phyloP scores from a whole-genome alignment of 164 flowering plant species.

The Magnolia kwangsiensis region DNA sequence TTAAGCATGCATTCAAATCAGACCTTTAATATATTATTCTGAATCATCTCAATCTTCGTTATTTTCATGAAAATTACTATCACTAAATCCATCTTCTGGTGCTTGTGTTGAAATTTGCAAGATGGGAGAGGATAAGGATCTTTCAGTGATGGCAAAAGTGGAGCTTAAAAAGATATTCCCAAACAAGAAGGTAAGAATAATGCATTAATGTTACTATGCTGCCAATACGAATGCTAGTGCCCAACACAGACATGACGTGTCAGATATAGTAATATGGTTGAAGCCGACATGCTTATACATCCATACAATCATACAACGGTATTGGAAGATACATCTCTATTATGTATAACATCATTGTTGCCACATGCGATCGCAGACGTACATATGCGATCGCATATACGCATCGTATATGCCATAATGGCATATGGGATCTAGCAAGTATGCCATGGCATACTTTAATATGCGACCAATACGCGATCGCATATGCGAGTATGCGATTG shows the following conservation, averaged over 20 bases:
- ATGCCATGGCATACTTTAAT: too few relatives aligned
- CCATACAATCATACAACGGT: background rate
- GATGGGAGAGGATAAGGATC: constrained; percentile 78
- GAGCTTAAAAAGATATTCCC: constrained; percentile 74
- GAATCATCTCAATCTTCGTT: background rate
- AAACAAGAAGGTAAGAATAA: constrained; percentile 53
- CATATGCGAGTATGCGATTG: too few relatives aligned
- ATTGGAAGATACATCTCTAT: too few relatives aligned
- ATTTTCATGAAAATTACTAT: background rate
- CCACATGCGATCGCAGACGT: too few relatives aligned
- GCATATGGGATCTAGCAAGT: too few relatives aligned
- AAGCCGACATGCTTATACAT: background rate
- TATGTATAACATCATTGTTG: too few relatives aligned
- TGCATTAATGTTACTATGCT: background rate
- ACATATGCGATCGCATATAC: too few relatives aligned
- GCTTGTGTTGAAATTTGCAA: constrained; percentile 19
- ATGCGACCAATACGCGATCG: too few relatives aligned
- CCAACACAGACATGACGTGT: background rate
- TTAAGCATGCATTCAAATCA: background rate
- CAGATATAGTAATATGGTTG: background rate
- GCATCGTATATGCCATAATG: too few relatives aligned
- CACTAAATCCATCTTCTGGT: background rate
- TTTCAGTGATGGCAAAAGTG: constrained; percentile 52
- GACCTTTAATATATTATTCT: background rate
- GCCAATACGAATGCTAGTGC: background rate